Base-by-base conservation (phyloP, 305 asterid genomes). In the Fraxinus dipetala region DNA sequence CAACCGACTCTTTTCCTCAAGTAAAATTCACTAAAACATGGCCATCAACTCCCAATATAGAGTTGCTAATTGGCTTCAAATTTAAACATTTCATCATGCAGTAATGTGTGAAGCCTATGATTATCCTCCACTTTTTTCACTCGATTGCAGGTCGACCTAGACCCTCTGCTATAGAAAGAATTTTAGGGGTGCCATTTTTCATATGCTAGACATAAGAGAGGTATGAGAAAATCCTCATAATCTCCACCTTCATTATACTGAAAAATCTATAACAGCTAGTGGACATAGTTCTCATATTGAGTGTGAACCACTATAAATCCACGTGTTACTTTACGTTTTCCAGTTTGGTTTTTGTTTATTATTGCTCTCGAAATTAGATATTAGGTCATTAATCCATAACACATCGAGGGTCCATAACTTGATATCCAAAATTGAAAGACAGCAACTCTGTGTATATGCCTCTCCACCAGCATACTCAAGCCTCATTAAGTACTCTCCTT, bases 401-500 rank as follows among this genome's bases (percentile, higher is more conserved):
- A 76, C 32, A 13, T 26, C 10, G 9, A 54, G 61, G 72, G 34
- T 26, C 63, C 31, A 28, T 74, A 65, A 32, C 6, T 18, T 20
- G 18, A 31, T 77, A 81, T 31, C 79, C n/a, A 10, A 26, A 26
- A 3, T 65, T 65, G 8, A 26, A 80, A 43, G 74, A 78, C 43
- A 59, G 40, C 73, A 70, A 69, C 43, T 24, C 6, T 8, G 31
- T 63, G 14, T 63, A 2, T 6, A 7, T 59, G 72, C 81, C 85
- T 35, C 80, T 38, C 24, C 30, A 72, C 79, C 73, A 79, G 14
- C 70, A n/a, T 43, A 65, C 69, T 35, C 34, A 75, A 43, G 35
- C 83, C 78, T 16, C 24, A n/a, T 14, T 22, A 45, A 63, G 77
- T 36, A 69, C 18, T 81, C 76, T 4, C 69, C 65, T 40, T 74